These are phyloP conservation scores for Bruguiera gymnorhiza DNA, from an alignment of 345 rosid genomes.

Conservation along the genomic window DNA sequence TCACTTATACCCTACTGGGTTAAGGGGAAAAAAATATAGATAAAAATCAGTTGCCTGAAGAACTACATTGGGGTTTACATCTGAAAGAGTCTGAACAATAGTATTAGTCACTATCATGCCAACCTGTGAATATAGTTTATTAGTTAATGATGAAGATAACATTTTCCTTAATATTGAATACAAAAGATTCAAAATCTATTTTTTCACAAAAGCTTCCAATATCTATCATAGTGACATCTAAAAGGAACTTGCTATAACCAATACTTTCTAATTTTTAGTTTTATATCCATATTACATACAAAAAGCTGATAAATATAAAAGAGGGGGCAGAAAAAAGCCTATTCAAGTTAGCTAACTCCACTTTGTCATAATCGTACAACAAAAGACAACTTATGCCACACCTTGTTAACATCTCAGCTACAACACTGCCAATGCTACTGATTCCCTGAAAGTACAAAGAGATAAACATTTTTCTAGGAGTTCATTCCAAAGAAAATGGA, in stretches of 20 bases:
- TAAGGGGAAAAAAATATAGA: background rate
- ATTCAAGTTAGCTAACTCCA: constrained; percentile 97
- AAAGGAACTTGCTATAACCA: too few species aligned
- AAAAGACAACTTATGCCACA: constrained; percentile 95
- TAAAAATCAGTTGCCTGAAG: constrained; percentile 52
- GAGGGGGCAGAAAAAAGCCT: constrained; percentile 73
- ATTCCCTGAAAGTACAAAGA: constrained; percentile 54
- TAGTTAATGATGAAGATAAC: background rate
- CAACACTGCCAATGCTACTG: constrained; percentile 98
- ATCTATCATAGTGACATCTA: background rate
- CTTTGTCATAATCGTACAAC: constrained; percentile 92
- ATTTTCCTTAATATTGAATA: background rate
- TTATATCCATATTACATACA: too few species aligned
- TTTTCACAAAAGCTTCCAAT: background rate
- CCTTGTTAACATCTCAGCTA: constrained; percentile 96
- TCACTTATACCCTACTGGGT: too few species aligned
- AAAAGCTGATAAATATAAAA: too few species aligned
- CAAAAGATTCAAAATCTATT: background rate
- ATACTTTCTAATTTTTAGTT: too few species aligned
- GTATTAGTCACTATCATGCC: constrained; percentile 99
- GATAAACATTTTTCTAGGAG: background rate
- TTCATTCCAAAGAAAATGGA: background rate
- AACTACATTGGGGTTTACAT: constrained; percentile 87
- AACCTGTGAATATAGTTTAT: constrained; percentile 37
- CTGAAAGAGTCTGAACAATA: constrained; percentile 92